Evolutionary conservation across 805 yeast species (phyloP), one percentile per base, ranked within the genome.

Genomic region (Metschnikowia reukaufii): DNA sequence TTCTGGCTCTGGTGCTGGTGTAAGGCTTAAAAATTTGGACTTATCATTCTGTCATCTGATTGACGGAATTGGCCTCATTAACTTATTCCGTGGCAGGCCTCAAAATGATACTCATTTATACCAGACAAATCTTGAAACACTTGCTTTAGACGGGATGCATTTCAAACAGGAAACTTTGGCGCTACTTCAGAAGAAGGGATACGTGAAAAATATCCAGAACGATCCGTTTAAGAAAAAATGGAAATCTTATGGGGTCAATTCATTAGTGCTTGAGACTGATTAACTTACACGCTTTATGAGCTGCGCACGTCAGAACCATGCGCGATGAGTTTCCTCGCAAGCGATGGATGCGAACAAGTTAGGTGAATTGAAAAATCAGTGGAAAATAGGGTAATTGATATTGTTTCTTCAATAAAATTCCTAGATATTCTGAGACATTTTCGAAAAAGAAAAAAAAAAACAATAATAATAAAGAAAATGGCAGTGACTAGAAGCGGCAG

Each of bases 31-130:
- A n/a, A 31, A 53, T 2, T 47, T 71, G 15, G 76, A 72, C 49
- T 45, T 72, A n/a, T 69, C 75, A 44, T 70, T 66, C 39, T 64
- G 70, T 42, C 49, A 39, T 8, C 57, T 49, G 39, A 57, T 72
- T 2, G 68, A 64, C 42, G 77, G 77, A 1, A 63, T 65, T n/a
- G 74, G 74, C 1, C 52, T 72, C 9, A 62, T 72, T 44, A 62
- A 59, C 35, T 52, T 71, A 12, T 59, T 70, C 29, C 55, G 39
- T 20, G 34, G 37, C 40, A 42, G 45, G 17, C 36, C 32, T 23
- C 42, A 23, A 25, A 47, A 49, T 15, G 48, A 46, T 4, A 41
- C 40, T 18, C 40, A 23, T 4, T 4, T 23, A n/a, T 45, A 2
- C 36, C 48, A 34, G n/a, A 29, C 54, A n/a, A 18, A n/a, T 8